Evolutionary conservation across 2,329 filamentous ascomycete species (phyloP).

Genomic region (Colletotrichum abscissum): DNA sequence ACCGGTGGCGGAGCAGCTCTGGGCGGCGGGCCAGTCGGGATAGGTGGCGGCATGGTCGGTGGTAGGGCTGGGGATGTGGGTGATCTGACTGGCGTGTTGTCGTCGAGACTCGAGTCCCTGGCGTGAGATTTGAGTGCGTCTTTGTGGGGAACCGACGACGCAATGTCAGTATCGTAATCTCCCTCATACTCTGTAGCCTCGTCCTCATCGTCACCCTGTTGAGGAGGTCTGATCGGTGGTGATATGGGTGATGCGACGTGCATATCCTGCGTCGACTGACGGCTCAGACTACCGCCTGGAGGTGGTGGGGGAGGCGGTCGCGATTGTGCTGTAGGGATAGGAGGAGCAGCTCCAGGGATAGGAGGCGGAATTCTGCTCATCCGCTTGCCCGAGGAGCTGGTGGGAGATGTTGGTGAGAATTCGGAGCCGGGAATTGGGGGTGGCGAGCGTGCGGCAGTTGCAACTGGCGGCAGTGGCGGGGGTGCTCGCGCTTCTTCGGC

Average conservation of each 20-base stretch:
- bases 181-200: constrained; percentile 96
- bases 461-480: constrained; percentile 52
- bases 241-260: constrained; percentile 54
- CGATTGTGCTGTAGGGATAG: constrained; percentile 59
- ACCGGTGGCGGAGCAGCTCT: constrained; percentile 73
- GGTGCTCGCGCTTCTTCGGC: constrained; percentile 42
- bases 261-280: constrained; percentile 69
- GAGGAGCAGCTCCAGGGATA: constrained; percentile 67
- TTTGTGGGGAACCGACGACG: constrained; percentile 91
- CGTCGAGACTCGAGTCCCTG: constrained; percentile 81
- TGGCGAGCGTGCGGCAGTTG: constrained; percentile 44
- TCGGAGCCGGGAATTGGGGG: constrained; percentile 51
- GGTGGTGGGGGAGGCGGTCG: constrained; percentile 78
- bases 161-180: constrained; percentile 98
- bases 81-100: constrained; percentile 71
- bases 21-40: constrained; percentile 65
- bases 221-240: constrained; percentile 54
- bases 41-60: constrained; percentile 64
- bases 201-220: constrained; percentile 74
- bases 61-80: constrained; percentile 56
- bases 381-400: constrained; percentile 58
- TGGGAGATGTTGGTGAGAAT: constrained; percentile 57
- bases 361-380: constrained; percentile 69
- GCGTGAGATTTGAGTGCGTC: constrained; percentile 88
- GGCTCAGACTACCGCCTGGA: constrained; percentile 61